Base-by-base conservation (phyloP, 306 rosid species). In the Vigna angularis region DNA sequence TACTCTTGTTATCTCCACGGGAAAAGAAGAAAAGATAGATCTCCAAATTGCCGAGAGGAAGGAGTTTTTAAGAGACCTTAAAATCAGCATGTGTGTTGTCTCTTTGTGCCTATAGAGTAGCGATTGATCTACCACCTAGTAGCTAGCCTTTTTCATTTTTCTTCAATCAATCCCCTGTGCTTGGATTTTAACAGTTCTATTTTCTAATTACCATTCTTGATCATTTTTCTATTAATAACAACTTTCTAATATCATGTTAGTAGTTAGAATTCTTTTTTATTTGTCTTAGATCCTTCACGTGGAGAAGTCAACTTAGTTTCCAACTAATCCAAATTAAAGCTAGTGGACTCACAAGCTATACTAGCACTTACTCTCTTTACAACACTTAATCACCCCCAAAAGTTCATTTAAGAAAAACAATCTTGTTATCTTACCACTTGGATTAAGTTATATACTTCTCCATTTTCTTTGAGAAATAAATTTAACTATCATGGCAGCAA, bases 161-260 rank as follows among this genome's bases (percentile, higher is more conserved):
- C n/a, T n/a, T n/a, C n/a, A n/a, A n/a, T n/a, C n/a, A n/a, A n/a
- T n/a, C n/a, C n/a, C n/a, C n/a, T n/a, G n/a, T n/a, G n/a, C n/a
- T n/a, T n/a, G n/a, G n/a, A n/a, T n/a, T 48, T 30, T n/a, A 66
- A 67, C 59, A 57, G 72, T 77, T 72, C 20, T 12, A 24, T 32
- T 49, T 24, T 62, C 14, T 24, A 22, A 1, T 6, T 9, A 59
- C 73, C 40, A 78, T 36, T 7, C 56, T 45, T 57, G 24, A 53
- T 45, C 72, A 66, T 32, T 20, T 4, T 56, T 30, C 30, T 0
- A 3, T 15, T 59, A 11, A 3, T 70, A 79, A 14, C 8, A 57
- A 34, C 36, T 65, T 66, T 38, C 32, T 48, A 64, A 72, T 40
- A 66, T 5, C 51, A 77, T 42, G 72, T 4, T 5, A 38, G 22